phyloP scores from a whole-genome alignment of 768 basidiomycete species.

The Melanogaster broomeanus region DNA sequence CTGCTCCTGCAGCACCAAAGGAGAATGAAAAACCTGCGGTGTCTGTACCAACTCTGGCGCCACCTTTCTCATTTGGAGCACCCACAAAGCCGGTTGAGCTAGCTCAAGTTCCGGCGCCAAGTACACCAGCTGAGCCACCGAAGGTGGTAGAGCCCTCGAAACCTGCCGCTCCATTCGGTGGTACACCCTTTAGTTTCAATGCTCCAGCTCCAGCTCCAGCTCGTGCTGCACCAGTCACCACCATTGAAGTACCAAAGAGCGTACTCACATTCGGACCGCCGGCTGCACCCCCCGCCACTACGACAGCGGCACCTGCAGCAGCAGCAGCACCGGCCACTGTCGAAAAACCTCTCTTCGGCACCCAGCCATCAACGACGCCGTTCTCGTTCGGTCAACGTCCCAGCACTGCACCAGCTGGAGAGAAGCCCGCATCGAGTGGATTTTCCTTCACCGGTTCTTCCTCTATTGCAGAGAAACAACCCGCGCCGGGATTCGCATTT shows the following conservation, averaged over 20 bases:
- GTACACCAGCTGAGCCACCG: conserved; percentile 11
- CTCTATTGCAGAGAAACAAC: conserved; percentile 37
- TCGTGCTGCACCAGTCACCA: conserved; percentile 9
- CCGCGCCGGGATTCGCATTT: conserved; percentile 44
- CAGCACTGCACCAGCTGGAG: conserved; percentile 21
- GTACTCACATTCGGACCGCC: conserved; percentile 35
- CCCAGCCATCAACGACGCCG: conserved; percentile 21
- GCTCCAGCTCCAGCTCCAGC: conserved; percentile 14
- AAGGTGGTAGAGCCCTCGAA: conserved; percentile 6
- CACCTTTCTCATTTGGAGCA: conserved; percentile 32
- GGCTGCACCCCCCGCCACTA: conserved; percentile 5
- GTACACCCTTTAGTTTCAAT: conserved; percentile 30
- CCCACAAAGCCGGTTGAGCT: conserved; percentile 25
- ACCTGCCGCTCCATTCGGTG: conserved; percentile 4
- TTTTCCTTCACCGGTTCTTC: conserved; percentile 34
- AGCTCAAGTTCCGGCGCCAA: conserved; percentile 1
- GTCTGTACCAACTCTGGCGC: conserved; percentile 4
- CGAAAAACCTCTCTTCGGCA: conserved; percentile 42
- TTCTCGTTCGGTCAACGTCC: conserved; percentile 48
- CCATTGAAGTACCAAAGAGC: conserved; percentile 32
- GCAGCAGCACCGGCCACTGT: conserved; percentile 14
- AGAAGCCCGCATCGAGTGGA: conserved; percentile 17
- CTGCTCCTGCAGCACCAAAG: conserved; percentile 11
- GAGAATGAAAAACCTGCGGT: conserved; percentile 16
- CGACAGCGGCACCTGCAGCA: conserved; percentile 8